Conservation (phyloP, 2,329 filamentous ascomycete species). For the Tolypocladium ophioglossoides region DNA sequence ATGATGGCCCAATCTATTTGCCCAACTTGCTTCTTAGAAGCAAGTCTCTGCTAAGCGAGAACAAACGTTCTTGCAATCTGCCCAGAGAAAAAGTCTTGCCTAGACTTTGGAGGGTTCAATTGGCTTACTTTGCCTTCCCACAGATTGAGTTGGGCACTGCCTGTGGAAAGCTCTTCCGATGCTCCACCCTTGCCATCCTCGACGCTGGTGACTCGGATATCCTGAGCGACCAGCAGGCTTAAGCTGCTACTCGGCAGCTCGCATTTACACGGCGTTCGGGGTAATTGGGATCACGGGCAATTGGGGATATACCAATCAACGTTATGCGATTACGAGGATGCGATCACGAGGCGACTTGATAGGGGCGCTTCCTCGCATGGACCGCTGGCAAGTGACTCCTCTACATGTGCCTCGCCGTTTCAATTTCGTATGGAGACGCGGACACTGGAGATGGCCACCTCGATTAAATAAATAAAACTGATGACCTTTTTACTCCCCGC, state of each 20-base stretch:
- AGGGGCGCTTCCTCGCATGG: slow-evolving; percentile 3
- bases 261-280: slow-evolving; percentile 33
- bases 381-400: slow-evolving; percentile 10
- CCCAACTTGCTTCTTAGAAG: slow-evolving; percentile 6
- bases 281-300: slow-evolving; percentile 23
- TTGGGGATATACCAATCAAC: slow-evolving; percentile 26
- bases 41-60: slow-evolving; percentile 9
- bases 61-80: slow-evolving; percentile 30
- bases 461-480: slow-evolving; percentile 10
- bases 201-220: slow-evolving; percentile 99
- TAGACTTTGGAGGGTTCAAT: slow-evolving; percentile 80
- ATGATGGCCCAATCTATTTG: neutral
- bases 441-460: slow-evolving; percentile 5
- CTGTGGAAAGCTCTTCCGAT: slow-evolving; percentile 98
- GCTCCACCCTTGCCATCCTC: slow-evolving; percentile 92
- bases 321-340: slow-evolving; percentile 22
- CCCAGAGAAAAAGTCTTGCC: slow-evolving; percentile 85
- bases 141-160: slow-evolving; percentile 97
- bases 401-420: slow-evolving; percentile 10
- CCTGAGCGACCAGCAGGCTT: slow-evolving; percentile 64
- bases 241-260: slow-evolving; percentile 21
- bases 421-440: neutral
- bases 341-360: slow-evolving; percentile 19
- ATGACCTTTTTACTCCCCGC: slow-evolving; percentile 6
- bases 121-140: slow-evolving; percentile 44